Conservation (phyloP, 2,329 filamentous ascomycete genomes). For the Pseudogymnoascus sp. region DNA sequence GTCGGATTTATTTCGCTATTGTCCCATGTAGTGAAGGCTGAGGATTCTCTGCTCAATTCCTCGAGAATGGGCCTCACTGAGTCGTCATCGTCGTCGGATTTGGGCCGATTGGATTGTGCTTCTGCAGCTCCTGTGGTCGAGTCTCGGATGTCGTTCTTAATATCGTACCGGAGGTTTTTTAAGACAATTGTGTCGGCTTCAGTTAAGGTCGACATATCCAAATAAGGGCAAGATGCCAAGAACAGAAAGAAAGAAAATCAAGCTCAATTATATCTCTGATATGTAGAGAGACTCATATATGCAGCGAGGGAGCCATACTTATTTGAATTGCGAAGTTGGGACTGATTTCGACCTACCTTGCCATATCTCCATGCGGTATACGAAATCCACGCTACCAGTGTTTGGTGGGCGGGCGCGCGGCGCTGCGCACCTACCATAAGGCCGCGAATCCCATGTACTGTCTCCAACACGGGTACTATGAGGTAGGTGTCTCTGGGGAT, state of each 20-base stretch:
- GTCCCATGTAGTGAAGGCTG: slow-evolving; percentile 46
- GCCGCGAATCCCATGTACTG: slow-evolving; percentile 1
- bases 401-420: background rate
- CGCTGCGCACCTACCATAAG: background rate
- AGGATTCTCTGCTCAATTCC: slow-evolving; percentile 33
- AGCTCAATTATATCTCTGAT: background rate
- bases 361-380: background rate
- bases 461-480: background rate
- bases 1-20: slow-evolving; percentile 34
- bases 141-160: slow-evolving; percentile 7
- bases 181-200: slow-evolving; percentile 6
- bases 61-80: background rate
- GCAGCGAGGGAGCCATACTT: background rate
- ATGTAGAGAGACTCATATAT: background rate
- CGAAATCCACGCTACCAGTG: background rate
- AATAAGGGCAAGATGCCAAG: background rate
- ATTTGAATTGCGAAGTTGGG: background rate
- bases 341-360: slow-evolving; percentile 1
- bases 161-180: slow-evolving; percentile 3
- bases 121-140: background rate
- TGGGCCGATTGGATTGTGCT: background rate
- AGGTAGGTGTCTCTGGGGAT: background rate
- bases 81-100: background rate
- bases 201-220: slow-evolving; percentile 1
- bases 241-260: background rate